Conservation (phyloP, 306 rosid species). For the Castanopsis chinensis region DNA sequence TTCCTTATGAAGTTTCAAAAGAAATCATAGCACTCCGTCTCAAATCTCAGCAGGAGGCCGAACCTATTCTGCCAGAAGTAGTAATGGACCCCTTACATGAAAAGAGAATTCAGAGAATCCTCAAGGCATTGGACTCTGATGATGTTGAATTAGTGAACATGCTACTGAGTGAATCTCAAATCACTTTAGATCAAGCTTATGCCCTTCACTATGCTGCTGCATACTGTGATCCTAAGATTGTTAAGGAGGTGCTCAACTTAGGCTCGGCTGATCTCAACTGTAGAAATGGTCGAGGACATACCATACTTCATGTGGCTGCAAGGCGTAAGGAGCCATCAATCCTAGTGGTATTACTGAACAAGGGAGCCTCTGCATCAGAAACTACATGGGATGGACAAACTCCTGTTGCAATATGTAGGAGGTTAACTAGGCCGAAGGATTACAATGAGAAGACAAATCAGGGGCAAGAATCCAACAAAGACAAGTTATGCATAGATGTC, state of each 20-base stretch:
- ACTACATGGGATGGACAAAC: slow-evolving; percentile 75
- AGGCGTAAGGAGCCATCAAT: slow-evolving; percentile 79
- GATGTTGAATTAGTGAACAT: slow-evolving; percentile 78
- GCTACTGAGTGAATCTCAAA: slow-evolving; percentile 60
- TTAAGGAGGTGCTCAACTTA: slow-evolving; percentile 67
- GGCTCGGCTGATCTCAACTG: slow-evolving; percentile 48
- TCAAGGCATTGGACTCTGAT: slow-evolving; percentile 77
- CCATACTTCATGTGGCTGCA: slow-evolving; percentile 84
- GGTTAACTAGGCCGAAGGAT: slow-evolving; percentile 79
- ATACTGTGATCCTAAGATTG: slow-evolving; percentile 77
- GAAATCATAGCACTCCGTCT: slow-evolving; percentile 45
- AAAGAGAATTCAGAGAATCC: slow-evolving; percentile 58
- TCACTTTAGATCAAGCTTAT: slow-evolving; percentile 66
- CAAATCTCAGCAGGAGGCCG: slow-evolving; percentile 33
- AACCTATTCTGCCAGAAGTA: slow-evolving; percentile 34
- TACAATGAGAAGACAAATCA: slow-evolving; percentile 40
- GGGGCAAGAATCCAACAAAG: slow-evolving; percentile 73
- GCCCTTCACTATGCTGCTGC: slow-evolving; percentile 88
- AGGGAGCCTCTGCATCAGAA: slow-evolving; percentile 69
- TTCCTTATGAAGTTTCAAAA: slow-evolving; percentile 47
- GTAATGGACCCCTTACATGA: slow-evolving; percentile 33
- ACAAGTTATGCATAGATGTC: slow-evolving; percentile 76
- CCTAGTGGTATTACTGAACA: slow-evolving; percentile 57
- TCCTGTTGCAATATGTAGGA: slow-evolving; percentile 77
- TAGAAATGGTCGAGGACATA: slow-evolving; percentile 51